Base-by-base conservation (phyloP, 2,329 filamentous ascomycete species). In the Clonostachys sp. region DNA sequence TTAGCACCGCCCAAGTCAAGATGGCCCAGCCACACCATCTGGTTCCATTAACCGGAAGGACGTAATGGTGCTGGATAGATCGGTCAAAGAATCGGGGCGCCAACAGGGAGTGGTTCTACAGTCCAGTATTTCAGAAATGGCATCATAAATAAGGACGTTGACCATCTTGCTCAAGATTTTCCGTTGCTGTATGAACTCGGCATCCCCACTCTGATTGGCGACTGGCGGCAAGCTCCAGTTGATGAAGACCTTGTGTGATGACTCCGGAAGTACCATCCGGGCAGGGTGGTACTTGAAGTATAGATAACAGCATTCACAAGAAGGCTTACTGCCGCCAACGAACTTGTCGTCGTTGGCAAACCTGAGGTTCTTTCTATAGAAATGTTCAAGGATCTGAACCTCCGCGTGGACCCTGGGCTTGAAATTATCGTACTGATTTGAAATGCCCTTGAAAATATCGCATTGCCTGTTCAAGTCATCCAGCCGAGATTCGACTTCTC, bases 291-390 rank as follows among this genome's bases (percentile, higher is more conserved):
- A 44, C 9, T 51, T 55, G 24, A 77, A 67, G 49, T 76, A 77
- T 3, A 72, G 57, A 38, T 61, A 60, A 54, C 74, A 80, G 45
- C 70, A 74, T 48, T 73, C 71, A 47, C 75, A 80, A 4, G 77
- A 69, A 0, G 67, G 66, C 55, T 80, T 80, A 54, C 74, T 80
- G 49, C 69, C 75, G 4, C 68, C 74, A 12, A 80, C 68, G 51
- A 68, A 78, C 4, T 58, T 57, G 48, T 78, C 74, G 5, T 58
- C 46, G 3, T 57, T 60, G 4, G 62, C 59, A 51, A 73, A 78
- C 0, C 14, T 20, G 2, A 68, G 53, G 0, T 52, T 35, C 0
- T 53, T 53, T 6, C 51, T 45, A 50, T 67, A 57, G 50, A 78
- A 78, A 45, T 72, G 60, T 38, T 80, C 72, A 1, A 78, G 55